Conservation (phyloP, 495 filamentous ascomycete species). For the Neurospora sp. region DNA sequence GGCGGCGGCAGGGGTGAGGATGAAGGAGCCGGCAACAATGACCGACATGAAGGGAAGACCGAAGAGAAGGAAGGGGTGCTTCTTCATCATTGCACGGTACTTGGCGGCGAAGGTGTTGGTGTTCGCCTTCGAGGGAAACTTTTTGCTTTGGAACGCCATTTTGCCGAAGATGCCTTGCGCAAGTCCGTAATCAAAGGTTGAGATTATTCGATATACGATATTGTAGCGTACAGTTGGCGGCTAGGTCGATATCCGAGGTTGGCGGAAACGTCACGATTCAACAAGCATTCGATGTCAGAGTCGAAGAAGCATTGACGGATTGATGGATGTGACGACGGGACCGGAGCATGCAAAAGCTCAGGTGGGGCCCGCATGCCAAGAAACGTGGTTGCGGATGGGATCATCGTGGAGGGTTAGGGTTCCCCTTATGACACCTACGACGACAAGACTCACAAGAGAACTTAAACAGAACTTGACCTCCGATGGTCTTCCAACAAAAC, state of each 20-base stretch:
- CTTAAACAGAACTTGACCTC: neutral
- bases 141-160: constrained; percentile 72
- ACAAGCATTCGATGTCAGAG: neutral
- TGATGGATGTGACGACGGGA: neutral
- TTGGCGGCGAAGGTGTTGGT: constrained; percentile 57
- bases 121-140: constrained; percentile 51
- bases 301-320: neutral
- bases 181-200: neutral
- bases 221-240: neutral
- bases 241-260: neutral
- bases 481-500: no score
- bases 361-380: neutral
- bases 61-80: constrained; percentile 86
- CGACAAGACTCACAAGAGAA: neutral
- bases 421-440: neutral
- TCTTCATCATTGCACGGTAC: constrained; percentile 61
- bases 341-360: neutral
- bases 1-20: constrained; percentile 86
- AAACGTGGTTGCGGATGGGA: neutral
- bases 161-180: constrained; percentile 1
- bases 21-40: constrained; percentile 91
- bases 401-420: constrained; percentile 9
- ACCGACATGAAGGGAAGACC: constrained; percentile 88
- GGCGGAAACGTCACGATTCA: neutral
- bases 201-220: neutral